These are phyloP conservation scores for Fusarium agapanthi DNA, from an alignment of 2,329 filamentous ascomycete genomes.

Conservation along the genomic window DNA sequence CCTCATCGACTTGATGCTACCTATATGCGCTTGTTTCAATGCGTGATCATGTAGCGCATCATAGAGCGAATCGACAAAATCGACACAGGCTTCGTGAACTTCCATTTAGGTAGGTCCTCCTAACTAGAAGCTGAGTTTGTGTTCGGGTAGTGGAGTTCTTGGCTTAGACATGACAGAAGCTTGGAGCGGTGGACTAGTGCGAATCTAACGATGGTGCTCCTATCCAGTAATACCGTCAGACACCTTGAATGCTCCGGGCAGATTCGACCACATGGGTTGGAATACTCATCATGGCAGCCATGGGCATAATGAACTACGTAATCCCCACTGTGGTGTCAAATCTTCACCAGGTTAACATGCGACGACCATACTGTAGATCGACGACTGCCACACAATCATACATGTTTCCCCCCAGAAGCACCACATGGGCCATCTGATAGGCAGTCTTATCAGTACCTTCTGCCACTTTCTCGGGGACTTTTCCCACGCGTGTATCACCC, in stretches of 20 bases:
- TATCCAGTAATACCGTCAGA: background rate
- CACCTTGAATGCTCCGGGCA: background rate
- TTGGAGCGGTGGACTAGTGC: conserved; percentile 8
- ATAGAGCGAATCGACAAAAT: conserved; percentile 20
- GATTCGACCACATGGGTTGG: conserved; percentile 9
- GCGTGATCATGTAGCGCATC: conserved; percentile 21
- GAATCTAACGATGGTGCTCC: background rate
- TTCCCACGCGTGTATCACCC: conserved; percentile 15
- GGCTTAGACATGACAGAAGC: background rate
- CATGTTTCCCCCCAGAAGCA: background rate
- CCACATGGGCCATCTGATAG: conserved; percentile 27
- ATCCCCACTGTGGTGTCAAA: conserved; percentile 4
- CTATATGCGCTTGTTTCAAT: conserved; percentile 1
- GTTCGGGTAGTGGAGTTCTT: background rate
- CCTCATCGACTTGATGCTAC: background rate
- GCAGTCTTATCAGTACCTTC: background rate
- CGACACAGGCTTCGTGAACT: conserved; percentile 5
- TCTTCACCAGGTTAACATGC: background rate
- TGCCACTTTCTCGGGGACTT: conserved; percentile 29
- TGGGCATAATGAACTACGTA: conserved; percentile 6
- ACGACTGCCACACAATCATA: background rate
- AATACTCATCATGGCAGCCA: background rate
- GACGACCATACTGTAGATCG: background rate
- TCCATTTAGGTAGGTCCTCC: background rate
- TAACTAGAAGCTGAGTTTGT: background rate